A percentile compares a stretch with the other conserved stretches of the same genome.
Conservation (phyloP, 768 basidiomycete genomes). For the Paxillus involutus region DNA sequence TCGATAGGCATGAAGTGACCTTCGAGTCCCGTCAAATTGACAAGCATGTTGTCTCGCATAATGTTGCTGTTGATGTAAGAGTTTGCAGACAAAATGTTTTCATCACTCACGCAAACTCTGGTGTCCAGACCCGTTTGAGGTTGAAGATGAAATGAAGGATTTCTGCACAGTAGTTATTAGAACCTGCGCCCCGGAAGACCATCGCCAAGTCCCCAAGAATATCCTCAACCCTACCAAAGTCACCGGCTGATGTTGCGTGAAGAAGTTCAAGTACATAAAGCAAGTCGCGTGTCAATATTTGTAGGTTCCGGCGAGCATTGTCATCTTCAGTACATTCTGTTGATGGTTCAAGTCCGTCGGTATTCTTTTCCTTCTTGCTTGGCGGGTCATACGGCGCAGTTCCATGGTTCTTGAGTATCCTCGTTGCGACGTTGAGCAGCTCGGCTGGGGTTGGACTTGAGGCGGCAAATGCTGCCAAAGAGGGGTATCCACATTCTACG, state of each 20-base stretch:
- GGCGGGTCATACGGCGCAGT: no score
- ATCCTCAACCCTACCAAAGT: slow-evolving; percentile 34
- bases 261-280: slow-evolving; percentile 31
- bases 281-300: slow-evolving; percentile 28
- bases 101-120: no score
- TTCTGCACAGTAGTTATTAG: slow-evolving; percentile 18
- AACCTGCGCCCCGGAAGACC: slow-evolving; percentile 18
- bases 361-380: no score
- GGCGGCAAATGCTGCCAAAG: no score
- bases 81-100: no score
- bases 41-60: slow-evolving; percentile 35
- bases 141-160: slow-evolving; percentile 6
- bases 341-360: no score
- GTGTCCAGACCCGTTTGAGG: no score
- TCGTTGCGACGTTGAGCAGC: no score
- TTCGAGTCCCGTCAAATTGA: slow-evolving; percentile 31
- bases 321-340: no score
- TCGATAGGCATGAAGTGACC: slow-evolving; percentile 37
- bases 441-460: no score
- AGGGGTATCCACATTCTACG: no score
- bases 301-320: slow-evolving; percentile 17
- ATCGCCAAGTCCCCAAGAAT: slow-evolving; percentile 12
- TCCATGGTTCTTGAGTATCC: no score
- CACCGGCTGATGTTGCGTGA: slow-evolving; percentile 25
- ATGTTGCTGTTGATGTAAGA: slow-evolving; percentile 27